Conservation (phyloP, 805 yeast genomes). For the Nakazawaea ambrosiae region DNA sequence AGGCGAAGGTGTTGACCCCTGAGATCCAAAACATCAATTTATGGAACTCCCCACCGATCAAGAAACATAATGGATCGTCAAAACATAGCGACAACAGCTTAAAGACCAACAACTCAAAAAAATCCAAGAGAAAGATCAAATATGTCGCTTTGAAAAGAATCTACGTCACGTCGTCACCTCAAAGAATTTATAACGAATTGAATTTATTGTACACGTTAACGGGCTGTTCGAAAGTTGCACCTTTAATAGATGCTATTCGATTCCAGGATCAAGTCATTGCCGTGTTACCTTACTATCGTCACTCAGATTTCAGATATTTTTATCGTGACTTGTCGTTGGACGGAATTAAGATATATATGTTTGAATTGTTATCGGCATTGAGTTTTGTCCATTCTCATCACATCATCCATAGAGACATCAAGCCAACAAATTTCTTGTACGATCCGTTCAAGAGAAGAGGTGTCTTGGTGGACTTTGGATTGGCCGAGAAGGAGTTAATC, state of each 20-base stretch:
- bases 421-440: slow-evolving; percentile 66
- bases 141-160: slow-evolving; percentile 87
- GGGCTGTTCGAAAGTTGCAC: slow-evolving; percentile 74
- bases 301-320: slow-evolving; percentile 83
- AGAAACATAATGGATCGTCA: slow-evolving; percentile 3
- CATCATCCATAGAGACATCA: slow-evolving; percentile 89
- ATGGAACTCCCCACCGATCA: slow-evolving; percentile 24
- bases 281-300: slow-evolving; percentile 84
- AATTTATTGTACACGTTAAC: slow-evolving; percentile 63
- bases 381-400: slow-evolving; percentile 70
- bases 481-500: slow-evolving; percentile 58
- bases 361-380: slow-evolving; percentile 71
- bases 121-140: slow-evolving; percentile 25
- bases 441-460: slow-evolving; percentile 64
- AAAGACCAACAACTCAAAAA: not conserved
- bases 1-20: slow-evolving; percentile 37
- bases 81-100: too few species aligned
- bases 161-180: slow-evolving; percentile 93
- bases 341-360: slow-evolving; percentile 77
- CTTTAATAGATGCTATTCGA: slow-evolving; percentile 81
- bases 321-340: slow-evolving; percentile 71
- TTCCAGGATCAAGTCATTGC: slow-evolving; percentile 90
- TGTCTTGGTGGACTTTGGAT: slow-evolving; percentile 85
- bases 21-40: slow-evolving; percentile 13
- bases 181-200: slow-evolving; percentile 83